Conservation (phyloP, 2,329 filamentous ascomycete genomes). For the Beauveria sp. region DNA sequence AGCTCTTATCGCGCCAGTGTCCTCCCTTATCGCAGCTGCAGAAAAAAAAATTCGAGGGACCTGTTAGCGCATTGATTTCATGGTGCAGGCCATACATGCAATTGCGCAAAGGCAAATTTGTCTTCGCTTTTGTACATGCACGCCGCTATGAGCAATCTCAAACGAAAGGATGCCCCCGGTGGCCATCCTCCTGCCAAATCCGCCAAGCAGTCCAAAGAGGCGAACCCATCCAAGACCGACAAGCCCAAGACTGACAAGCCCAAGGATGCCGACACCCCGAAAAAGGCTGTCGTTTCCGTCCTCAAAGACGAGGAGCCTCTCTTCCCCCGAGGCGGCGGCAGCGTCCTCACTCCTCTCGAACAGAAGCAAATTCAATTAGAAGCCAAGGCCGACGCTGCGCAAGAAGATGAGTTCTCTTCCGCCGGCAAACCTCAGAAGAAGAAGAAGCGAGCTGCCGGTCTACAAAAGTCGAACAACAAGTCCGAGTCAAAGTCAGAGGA, state of each 20-base stretch:
- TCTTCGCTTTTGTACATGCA: slow-evolving; percentile 17
- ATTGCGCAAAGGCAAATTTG: slow-evolving; percentile 13
- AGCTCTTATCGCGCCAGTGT: slow-evolving; percentile 15
- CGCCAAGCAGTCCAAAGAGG: slow-evolving; percentile 37
- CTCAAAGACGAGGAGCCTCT: slow-evolving; percentile 74
- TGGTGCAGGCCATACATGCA: not conserved
- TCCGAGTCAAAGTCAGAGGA: slow-evolving; percentile 38
- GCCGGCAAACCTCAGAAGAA: slow-evolving; percentile 37
- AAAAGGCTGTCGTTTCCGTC: slow-evolving; percentile 33
- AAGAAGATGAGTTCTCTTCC: slow-evolving; percentile 65
- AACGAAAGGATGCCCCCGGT: slow-evolving; percentile 50
- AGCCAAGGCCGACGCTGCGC: slow-evolving; percentile 83
- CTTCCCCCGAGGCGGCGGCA: slow-evolving; percentile 88
- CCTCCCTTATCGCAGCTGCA: slow-evolving; percentile 21
- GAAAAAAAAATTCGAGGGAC: slow-evolving; percentile 24
- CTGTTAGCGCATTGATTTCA: not conserved
- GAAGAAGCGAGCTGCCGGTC: slow-evolving; percentile 50
- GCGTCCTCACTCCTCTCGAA: slow-evolving; percentile 84
- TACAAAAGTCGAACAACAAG: slow-evolving; percentile 45
- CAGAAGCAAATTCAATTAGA: slow-evolving; percentile 95
- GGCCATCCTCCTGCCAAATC: slow-evolving; percentile 42
- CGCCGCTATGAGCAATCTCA: slow-evolving; percentile 46
- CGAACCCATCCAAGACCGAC: slow-evolving; percentile 40
- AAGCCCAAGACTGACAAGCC: slow-evolving; percentile 3
- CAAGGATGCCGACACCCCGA: slow-evolving; percentile 19